These are phyloP conservation scores for Arthrobotrys conoides DNA, from an alignment of 2,329 filamentous ascomycete species.

Conservation along the genomic window DNA sequence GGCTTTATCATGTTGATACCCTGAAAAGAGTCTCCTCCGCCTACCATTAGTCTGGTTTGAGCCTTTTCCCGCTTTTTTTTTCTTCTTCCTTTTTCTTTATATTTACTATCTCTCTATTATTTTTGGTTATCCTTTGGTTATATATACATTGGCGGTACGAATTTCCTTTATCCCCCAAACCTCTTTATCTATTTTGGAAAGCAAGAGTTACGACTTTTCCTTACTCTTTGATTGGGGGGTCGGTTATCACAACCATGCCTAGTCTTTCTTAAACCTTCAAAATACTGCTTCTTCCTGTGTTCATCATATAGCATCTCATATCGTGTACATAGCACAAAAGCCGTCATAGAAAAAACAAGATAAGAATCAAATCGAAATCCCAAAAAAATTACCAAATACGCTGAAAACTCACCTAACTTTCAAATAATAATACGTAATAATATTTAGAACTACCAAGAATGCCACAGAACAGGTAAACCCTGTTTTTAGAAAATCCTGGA, in stretches of 20 bases:
- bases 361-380: not conserved
- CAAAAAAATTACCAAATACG: constrained; percentile 3
- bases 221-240: not conserved
- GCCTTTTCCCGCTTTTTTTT: constrained; percentile 19
- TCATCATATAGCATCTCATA: not conserved
- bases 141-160: constrained; percentile 6
- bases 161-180: not conserved
- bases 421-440: not conserved
- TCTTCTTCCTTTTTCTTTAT: not conserved
- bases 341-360: not conserved
- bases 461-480: not conserved
- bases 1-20: constrained; percentile 47
- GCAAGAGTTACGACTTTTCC: not conserved
- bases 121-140: not conserved
- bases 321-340: constrained; percentile 19
- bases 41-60: constrained; percentile 19
- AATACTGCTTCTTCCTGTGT: not conserved
- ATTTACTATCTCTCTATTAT: too few relatives aligned
- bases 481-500: not conserved
- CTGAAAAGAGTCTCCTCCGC: constrained; percentile 36
- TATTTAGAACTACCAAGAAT: not conserved
- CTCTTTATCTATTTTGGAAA: constrained; percentile 1
- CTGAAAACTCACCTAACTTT: not conserved
- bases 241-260: not conserved
- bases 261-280: not conserved